phyloP scores from a whole-genome alignment of 352 stramenopile genomes.

The Pythium aquatile region DNA sequence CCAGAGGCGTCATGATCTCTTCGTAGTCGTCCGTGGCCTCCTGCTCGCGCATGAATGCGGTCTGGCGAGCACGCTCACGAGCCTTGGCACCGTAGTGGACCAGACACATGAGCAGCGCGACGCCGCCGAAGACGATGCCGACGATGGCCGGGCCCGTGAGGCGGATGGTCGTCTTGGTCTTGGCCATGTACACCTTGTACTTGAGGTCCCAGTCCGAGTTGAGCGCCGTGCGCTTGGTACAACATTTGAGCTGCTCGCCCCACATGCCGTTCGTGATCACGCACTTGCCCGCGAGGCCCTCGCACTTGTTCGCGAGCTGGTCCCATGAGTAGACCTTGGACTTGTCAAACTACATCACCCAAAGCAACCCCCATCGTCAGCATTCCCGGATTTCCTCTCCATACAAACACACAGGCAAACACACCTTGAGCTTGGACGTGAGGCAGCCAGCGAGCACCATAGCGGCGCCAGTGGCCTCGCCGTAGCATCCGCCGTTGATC shows the following conservation, averaged over 20 bases:
- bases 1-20: slow-evolving; percentile 89
- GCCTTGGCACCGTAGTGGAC: slow-evolving; percentile 86
- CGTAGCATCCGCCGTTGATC: slow-evolving; percentile 86
- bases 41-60: slow-evolving; percentile 84
- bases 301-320: slow-evolving; percentile 76
- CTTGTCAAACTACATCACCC: slow-evolving; percentile 56
- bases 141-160: slow-evolving; percentile 72
- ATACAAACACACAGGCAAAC: background rate
- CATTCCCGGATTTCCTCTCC: background rate
- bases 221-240: slow-evolving; percentile 49
- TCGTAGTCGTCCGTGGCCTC: slow-evolving; percentile 88
- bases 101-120: slow-evolving; percentile 75
- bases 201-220: slow-evolving; percentile 68
- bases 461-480: slow-evolving; percentile 42
- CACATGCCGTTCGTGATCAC: slow-evolving; percentile 85
- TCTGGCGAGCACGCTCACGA: slow-evolving; percentile 76
- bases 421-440: slow-evolving; percentile 56
- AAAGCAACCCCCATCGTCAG: background rate
- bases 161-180: slow-evolving; percentile 42
- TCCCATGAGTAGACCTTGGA: slow-evolving; percentile 84
- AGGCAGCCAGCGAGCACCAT: slow-evolving; percentile 86
- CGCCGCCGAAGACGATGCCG: slow-evolving; percentile 78
- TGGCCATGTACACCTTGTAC: slow-evolving; percentile 69
- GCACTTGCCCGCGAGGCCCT: slow-evolving; percentile 71
- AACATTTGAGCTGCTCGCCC: slow-evolving; percentile 83